Percentiles rank a stretch among this genome's conserved stretches.
Conservation (phyloP, 2,329 filamentous ascomycete species). For the Ascochyta pisi region DNA sequence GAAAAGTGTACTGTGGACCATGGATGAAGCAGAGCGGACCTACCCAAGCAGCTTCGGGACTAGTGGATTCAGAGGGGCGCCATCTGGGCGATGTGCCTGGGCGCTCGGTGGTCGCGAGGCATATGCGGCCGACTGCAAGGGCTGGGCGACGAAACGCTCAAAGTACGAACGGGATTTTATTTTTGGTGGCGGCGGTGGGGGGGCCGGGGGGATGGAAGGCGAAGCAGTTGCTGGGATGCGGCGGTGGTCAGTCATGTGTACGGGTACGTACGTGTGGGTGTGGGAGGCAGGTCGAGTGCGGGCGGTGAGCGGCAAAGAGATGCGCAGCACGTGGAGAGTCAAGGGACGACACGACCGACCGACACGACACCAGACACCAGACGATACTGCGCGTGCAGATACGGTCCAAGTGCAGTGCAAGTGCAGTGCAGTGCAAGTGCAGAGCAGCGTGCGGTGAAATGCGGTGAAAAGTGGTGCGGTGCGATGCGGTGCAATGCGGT, state of each 20-base stretch:
- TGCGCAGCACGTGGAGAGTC: background rate
- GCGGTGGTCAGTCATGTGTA: slow-evolving; percentile 31
- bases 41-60: slow-evolving; percentile 48
- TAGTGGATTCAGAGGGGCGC: slow-evolving; percentile 45
- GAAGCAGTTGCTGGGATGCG: slow-evolving; percentile 22
- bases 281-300: slow-evolving; percentile 6
- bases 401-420: background rate
- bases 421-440: background rate
- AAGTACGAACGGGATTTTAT: slow-evolving; percentile 45
- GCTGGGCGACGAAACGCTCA: slow-evolving; percentile 62
- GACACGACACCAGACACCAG: background rate
- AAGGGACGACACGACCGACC: background rate
- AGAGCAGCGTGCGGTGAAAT: no score
- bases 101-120: slow-evolving; percentile 62
- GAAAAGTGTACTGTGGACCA: background rate
- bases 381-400: background rate
- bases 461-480: no score
- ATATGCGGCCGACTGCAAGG: slow-evolving; percentile 55
- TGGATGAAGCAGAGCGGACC: slow-evolving; percentile 19
- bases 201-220: slow-evolving; percentile 40
- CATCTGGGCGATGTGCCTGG: slow-evolving; percentile 52
- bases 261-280: slow-evolving; percentile 6
- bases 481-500: no score
- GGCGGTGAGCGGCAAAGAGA: slow-evolving; percentile 8
- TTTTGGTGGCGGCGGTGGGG: slow-evolving; percentile 47